These are phyloP conservation scores for Penicillium mononematosum DNA, from an alignment of 495 filamentous ascomycete genomes.

Conservation along the genomic window DNA sequence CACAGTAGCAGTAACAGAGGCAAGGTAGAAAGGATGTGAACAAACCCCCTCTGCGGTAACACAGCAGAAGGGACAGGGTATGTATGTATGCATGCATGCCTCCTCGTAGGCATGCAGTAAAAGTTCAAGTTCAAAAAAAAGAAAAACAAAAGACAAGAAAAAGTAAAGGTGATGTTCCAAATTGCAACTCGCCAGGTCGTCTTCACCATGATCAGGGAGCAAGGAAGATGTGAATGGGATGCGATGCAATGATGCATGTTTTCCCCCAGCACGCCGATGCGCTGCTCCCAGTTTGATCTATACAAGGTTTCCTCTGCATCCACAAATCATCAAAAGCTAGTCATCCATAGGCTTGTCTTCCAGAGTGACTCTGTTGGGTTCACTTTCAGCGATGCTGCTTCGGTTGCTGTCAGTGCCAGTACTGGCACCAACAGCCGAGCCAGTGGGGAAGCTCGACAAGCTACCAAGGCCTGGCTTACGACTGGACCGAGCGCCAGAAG, in stretches of 20 bases:
- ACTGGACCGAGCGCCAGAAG: slow-evolving; percentile 23
- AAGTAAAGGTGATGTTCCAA: background rate
- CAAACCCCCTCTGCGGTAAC: slow-evolving; percentile 2
- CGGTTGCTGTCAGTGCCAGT: slow-evolving; percentile 43
- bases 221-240: background rate
- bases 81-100: slow-evolving; percentile 12
- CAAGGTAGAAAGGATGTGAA: slow-evolving; percentile 1
- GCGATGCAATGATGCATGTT: background rate
- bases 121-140: slow-evolving; percentile 22
- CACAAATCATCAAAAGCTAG: slow-evolving; percentile 30
- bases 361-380: slow-evolving; percentile 69
- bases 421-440: slow-evolving; percentile 26
- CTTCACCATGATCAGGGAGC: slow-evolving; percentile 2
- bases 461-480: slow-evolving; percentile 48
- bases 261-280: background rate
- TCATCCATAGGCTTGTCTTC: slow-evolving; percentile 86
- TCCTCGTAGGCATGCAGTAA: slow-evolving; percentile 6
- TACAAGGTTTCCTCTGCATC: slow-evolving; percentile 12
- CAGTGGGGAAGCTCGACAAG: slow-evolving; percentile 40
- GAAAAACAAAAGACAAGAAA: slow-evolving; percentile 8
- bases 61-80: slow-evolving; percentile 11
- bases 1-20: background rate
- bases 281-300: slow-evolving; percentile 10
- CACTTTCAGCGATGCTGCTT: slow-evolving; percentile 44
- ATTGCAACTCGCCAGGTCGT: slow-evolving; percentile 7